These are phyloP conservation scores for Aspergillus floridensis DNA, from an alignment of 2,329 filamentous ascomycete species.

Conservation along the genomic window DNA sequence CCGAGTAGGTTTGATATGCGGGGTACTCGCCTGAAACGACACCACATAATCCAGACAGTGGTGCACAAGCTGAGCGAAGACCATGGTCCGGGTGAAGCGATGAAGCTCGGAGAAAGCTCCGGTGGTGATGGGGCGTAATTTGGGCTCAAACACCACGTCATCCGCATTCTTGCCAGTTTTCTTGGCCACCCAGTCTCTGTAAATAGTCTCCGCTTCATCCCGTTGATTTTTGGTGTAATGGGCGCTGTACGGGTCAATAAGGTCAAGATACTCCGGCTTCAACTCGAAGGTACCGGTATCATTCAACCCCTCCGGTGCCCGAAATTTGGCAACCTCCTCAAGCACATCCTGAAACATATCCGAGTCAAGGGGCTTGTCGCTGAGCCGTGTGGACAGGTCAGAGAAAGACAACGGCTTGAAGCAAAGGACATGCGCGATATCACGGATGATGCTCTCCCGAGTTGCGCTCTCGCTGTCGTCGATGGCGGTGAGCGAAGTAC, in stretches of 20 bases:
- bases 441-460: conserved; percentile 72
- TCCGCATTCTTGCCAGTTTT: conserved; percentile 76
- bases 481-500: conserved; percentile 63
- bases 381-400: conserved; percentile 79
- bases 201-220: conserved; percentile 88
- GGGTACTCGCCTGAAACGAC: conserved; percentile 65
- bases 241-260: conserved; percentile 92
- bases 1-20: conserved; percentile 73
- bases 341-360: conserved; percentile 84
- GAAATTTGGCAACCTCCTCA: conserved; percentile 83
- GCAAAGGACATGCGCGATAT: conserved; percentile 90
- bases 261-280: conserved; percentile 77
- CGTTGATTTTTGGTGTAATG: conserved; percentile 97
- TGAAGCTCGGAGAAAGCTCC: conserved; percentile 75
- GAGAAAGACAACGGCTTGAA: conserved; percentile 96
- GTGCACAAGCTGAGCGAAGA: conserved; percentile 89
- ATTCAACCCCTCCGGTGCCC: conserved; percentile 82
- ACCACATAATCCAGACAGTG: conserved; percentile 82
- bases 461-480: conserved; percentile 51
- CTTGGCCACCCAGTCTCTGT: conserved; percentile 81
- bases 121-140: conserved; percentile 68
- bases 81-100: conserved; percentile 75
- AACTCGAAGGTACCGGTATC: conserved; percentile 94
- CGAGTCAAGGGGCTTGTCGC: conserved; percentile 84
- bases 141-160: conserved; percentile 90